These are phyloP conservation scores for Scytalidium lignicola DNA, from an alignment of 2,329 filamentous ascomycete genomes.

Conservation along the genomic window DNA sequence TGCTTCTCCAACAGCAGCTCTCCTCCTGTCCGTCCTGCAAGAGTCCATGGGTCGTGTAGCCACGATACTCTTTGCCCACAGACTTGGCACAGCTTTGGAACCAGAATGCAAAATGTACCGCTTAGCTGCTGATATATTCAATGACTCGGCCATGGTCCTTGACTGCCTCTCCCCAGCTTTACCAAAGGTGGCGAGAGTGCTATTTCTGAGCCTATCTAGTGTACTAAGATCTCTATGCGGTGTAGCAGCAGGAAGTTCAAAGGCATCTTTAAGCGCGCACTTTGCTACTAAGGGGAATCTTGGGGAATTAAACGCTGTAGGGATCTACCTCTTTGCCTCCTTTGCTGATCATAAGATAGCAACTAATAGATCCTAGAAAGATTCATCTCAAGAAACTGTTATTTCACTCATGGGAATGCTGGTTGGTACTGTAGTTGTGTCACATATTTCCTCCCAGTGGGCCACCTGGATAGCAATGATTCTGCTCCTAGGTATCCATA, in stretches of 20 bases:
- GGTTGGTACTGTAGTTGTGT: slow-evolving; percentile 75
- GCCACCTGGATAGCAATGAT: slow-evolving; percentile 73
- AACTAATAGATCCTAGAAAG: slow-evolving; percentile 45
- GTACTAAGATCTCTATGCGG: slow-evolving; percentile 70
- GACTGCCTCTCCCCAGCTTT: slow-evolving; percentile 63
- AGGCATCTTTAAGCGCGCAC: slow-evolving; percentile 86
- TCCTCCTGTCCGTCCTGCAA: slow-evolving; percentile 62
- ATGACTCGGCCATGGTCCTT: slow-evolving; percentile 65
- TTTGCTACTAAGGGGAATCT: slow-evolving; percentile 85
- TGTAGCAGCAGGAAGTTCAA: slow-evolving; percentile 83
- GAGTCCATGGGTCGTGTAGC: slow-evolving; percentile 60
- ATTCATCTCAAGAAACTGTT: slow-evolving; percentile 91
- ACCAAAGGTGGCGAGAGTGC: slow-evolving; percentile 50
- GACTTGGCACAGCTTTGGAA: slow-evolving; percentile 61
- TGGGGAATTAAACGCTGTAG: slow-evolving; percentile 81
- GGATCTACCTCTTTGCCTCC: slow-evolving; percentile 23
- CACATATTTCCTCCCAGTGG: slow-evolving; percentile 61
- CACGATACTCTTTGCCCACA: slow-evolving; percentile 65
- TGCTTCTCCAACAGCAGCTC: slow-evolving; percentile 59
- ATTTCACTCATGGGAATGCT: slow-evolving; percentile 87
- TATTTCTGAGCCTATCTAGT: slow-evolving; percentile 54
- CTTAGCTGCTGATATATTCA: slow-evolving; percentile 64
- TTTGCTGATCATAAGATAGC: neutral
- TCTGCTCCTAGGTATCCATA: slow-evolving; percentile 66
- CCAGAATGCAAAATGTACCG: slow-evolving; percentile 71